A percentile compares a stretch with the other conserved stretches of the same genome.
Evolutionary conservation across 768 basidiomycete genomes (phyloP).

Genomic region (Cyclocybe aegerita): DNA sequence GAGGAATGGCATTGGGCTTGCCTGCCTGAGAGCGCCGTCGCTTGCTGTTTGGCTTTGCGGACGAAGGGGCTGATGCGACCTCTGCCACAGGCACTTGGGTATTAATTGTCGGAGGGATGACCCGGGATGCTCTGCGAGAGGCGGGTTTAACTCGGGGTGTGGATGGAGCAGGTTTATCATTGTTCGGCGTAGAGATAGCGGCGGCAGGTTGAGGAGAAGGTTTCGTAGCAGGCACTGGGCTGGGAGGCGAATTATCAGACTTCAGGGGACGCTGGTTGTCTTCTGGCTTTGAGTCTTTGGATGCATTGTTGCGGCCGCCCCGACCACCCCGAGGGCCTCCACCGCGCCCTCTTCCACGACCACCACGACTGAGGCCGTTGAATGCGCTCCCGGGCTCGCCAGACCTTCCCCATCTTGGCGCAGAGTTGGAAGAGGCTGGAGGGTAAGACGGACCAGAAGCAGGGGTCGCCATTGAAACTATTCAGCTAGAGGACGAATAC

Average conservation of each 20-base stretch:
- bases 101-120: slow-evolving; percentile 25
- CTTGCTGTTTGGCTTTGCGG: slow-evolving; percentile 44
- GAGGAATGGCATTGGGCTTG: slow-evolving; percentile 22
- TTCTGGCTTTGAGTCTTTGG: slow-evolving; percentile 14
- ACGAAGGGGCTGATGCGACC: slow-evolving; percentile 21
- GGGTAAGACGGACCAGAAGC: slow-evolving; percentile 25
- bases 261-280: slow-evolving; percentile 14
- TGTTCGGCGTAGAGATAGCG: slow-evolving; percentile 17
- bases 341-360: slow-evolving; percentile 33
- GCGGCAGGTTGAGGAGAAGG: slow-evolving; percentile 5
- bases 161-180: slow-evolving; percentile 18
- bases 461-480: slow-evolving; percentile 43
- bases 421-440: slow-evolving; percentile 26
- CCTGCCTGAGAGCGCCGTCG: slow-evolving; percentile 48
- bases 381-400: slow-evolving; percentile 50
- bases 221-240: not conserved
- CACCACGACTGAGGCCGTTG: slow-evolving; percentile 38
- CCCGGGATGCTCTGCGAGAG: slow-evolving; percentile 33
- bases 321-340: slow-evolving; percentile 31
- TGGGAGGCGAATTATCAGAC: slow-evolving; percentile 1
- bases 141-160: slow-evolving; percentile 27
- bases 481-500: slow-evolving; percentile 1
- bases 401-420: slow-evolving; percentile 43
- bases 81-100: slow-evolving; percentile 19
- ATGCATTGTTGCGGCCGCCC: slow-evolving; percentile 23